Evolutionary conservation across 805 yeast genomes (phyloP).

Genomic region (Scheffersomyces stipitis): DNA sequence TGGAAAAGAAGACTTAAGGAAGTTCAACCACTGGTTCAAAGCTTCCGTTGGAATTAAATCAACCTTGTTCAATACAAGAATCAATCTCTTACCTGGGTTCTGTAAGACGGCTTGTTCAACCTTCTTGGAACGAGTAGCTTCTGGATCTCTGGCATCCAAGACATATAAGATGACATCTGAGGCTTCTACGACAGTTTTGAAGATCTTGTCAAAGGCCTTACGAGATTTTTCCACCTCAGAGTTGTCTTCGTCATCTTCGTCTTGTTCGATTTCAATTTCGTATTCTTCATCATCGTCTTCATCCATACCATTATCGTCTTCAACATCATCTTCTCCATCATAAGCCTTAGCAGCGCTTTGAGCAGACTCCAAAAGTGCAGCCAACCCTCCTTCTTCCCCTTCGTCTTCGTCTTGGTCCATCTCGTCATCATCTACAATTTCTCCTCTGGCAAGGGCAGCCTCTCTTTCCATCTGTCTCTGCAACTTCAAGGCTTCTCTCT

Average conservation of each 20-base stretch:
- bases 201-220: conserved; percentile 90
- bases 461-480: conserved; percentile 50
- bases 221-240: conserved; percentile 69
- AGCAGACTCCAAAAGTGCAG: conserved; percentile 88
- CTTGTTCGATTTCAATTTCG: conserved; percentile 41
- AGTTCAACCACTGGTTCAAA: conserved; percentile 79
- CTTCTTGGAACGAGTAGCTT: conserved; percentile 85
- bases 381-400: conserved; percentile 53
- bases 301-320: conserved; percentile 27
- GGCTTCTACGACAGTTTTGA: conserved; percentile 89
- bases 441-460: conserved; percentile 39
- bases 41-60: conserved; percentile 88
- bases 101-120: conserved; percentile 88
- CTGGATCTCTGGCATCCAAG: conserved; percentile 97
- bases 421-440: conserved; percentile 33
- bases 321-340: conserved; percentile 51
- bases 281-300: conserved; percentile 45
- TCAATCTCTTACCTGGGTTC: conserved; percentile 77
- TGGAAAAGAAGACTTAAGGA: conserved; percentile 81
- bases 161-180: conserved; percentile 90
- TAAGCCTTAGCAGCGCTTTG: conserved; percentile 80
- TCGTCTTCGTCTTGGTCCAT: conserved; percentile 42
- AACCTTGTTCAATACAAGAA: conserved; percentile 84
- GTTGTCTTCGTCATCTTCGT: conserved; percentile 41
- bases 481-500: conserved; percentile 48